Percentiles rank a stretch among this genome's conserved stretches.
Conservation (phyloP, 1,284 basidiomycete genomes). For the Phenoliferia sp. region DNA sequence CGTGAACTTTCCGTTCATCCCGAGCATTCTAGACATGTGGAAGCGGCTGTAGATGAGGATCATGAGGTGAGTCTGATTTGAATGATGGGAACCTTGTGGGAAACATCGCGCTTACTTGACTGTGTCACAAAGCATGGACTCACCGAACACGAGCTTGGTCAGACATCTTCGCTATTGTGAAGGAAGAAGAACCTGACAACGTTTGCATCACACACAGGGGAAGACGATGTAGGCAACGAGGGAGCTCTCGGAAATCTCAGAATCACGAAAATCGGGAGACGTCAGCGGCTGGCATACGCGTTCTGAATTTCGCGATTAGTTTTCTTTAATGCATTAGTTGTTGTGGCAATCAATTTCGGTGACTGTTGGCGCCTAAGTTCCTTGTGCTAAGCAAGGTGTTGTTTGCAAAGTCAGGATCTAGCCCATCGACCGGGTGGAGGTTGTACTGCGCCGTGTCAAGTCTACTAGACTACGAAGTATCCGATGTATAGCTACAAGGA, state of each 20-base stretch:
- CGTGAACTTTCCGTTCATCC: neutral
- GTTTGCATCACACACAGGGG: neutral
- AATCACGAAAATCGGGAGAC: neutral
- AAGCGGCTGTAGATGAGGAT: neutral
- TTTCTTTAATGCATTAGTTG: too few relatives aligned
- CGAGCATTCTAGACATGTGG: neutral
- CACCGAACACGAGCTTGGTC: neutral
- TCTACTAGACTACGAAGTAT: too few relatives aligned
- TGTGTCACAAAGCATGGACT: too few relatives aligned
- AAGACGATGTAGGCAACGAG: constrained; percentile 7
- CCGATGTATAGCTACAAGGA: too few relatives aligned
- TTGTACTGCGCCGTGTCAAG: too few relatives aligned
- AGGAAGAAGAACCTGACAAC: neutral
- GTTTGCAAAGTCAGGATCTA: too few relatives aligned
- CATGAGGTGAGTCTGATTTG: neutral
- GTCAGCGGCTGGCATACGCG: constrained; percentile 5
- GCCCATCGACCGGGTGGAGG: too few relatives aligned
- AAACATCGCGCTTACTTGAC: neutral
- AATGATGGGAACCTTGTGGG: neutral
- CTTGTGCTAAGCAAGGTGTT: too few relatives aligned
- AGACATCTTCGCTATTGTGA: neutral
- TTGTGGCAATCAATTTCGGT: too few relatives aligned
- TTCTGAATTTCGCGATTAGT: too few relatives aligned
- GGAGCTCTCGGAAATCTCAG: constrained; percentile 1
- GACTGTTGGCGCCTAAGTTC: too few relatives aligned